Base-by-base conservation (phyloP, 2,329 filamentous ascomycete genomes). In the Davidsoniella neocaledoniae region DNA sequence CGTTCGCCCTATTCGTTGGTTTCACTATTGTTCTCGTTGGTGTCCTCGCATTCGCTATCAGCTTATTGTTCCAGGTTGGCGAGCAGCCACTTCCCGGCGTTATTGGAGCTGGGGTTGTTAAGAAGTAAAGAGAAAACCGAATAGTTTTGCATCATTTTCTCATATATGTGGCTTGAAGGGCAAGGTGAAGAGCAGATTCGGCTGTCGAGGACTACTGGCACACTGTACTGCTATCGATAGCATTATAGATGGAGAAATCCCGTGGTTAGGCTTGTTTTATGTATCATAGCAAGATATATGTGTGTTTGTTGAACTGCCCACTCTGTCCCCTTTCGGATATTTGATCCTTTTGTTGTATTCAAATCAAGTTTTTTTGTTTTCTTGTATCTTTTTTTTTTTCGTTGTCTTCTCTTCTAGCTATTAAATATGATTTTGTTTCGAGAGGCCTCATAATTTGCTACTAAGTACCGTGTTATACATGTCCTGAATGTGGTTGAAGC, bases 51-150 rank as follows among this genome's bases (percentile, higher is more conserved):
- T 80, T 83, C 61, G 79, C 77, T 9, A 80, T 96, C 57, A 78
- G 81, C 5, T 69, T 94, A 71, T 64, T 98, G 49, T 91, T 82
- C 64, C 80, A 70, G 55, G 84, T 96, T 59, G 91, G 90, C 33
- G 77, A 83, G 62, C 80, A 94, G 68, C 83, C 87, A 66, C 70
- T 96, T 55, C 91, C 91, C 0, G 87, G 87, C 58, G 90, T 98
- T 7, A 88, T 98, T 63, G 86, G 87, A n/a, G 91, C 91, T 44
- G 91, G 91, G 55, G 90, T 98, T 37, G 84, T 82, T 56, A 76
- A 79, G 33, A 86, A 81, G 64, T 76, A 68, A 12, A 60, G 26
- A 21, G 29, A 29, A 41, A 16, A 25, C 10, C 2, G 6, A 12
- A 5, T 33, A n/a, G 25, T 29, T 46, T 12, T 16, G 21, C 40